A percentile compares a stretch with the other conserved stretches of the same genome.
These are phyloP conservation scores for Scheffersomyces titani DNA, from an alignment of 1,139 yeast genomes.

Conservation along the genomic window DNA sequence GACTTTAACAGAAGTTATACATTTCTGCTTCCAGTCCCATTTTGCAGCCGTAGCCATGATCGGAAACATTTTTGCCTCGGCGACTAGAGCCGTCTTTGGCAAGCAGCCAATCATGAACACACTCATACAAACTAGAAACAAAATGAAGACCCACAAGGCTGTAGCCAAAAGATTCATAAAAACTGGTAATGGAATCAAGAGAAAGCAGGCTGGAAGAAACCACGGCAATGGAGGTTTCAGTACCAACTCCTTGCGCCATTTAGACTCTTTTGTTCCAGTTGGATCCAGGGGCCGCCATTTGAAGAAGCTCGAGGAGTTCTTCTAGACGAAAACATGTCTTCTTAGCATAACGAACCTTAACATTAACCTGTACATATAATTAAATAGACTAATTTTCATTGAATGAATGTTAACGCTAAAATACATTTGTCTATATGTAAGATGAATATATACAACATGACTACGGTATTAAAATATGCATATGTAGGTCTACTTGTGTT, in stretches of 20 bases:
- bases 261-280: slow-evolving; percentile 66
- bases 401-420: not conserved
- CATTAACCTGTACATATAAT: not conserved
- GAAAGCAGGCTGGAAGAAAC: slow-evolving; percentile 83
- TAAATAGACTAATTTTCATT: not conserved
- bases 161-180: slow-evolving; percentile 52
- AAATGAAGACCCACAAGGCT: slow-evolving; percentile 68
- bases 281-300: slow-evolving; percentile 50
- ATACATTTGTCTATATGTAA: not conserved
- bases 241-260: slow-evolving; percentile 57
- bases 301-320: slow-evolving; percentile 47
- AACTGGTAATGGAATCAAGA: slow-evolving; percentile 43
- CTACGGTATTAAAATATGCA: not conserved
- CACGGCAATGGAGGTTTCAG: slow-evolving; percentile 95
- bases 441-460: not conserved
- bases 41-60: slow-evolving; percentile 8
- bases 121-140: slow-evolving; percentile 47
- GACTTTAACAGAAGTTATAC: not conserved
- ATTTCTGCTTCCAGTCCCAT: not conserved
- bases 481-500: slow-evolving; percentile 15
- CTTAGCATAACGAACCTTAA: not conserved
- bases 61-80: slow-evolving; percentile 15
- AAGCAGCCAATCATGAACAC: slow-evolving; percentile 18
- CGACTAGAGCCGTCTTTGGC: slow-evolving; percentile 18
- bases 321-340: not conserved